phyloP scores from a whole-genome alignment of 2,329 filamentous ascomycete genomes.

The Allantophomopsis lycopodina region DNA sequence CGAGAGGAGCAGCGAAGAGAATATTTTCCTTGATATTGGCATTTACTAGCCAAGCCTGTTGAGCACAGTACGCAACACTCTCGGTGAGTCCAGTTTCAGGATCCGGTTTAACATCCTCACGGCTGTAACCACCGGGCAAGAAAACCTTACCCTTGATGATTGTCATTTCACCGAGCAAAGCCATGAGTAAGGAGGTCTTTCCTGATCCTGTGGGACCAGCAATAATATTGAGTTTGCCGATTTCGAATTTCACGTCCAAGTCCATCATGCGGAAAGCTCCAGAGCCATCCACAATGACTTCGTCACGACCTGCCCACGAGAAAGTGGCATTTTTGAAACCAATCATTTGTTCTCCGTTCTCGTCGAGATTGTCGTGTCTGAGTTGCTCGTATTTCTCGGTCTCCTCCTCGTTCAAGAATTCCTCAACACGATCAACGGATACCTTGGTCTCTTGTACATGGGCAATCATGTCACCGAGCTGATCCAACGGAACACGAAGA shows the following conservation, averaged over 20 bases:
- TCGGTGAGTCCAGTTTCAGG: slow-evolving; percentile 79
- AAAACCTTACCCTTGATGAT: slow-evolving; percentile 67
- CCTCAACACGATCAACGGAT: slow-evolving; percentile 90
- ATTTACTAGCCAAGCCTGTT: slow-evolving; percentile 94
- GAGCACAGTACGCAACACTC: slow-evolving; percentile 89
- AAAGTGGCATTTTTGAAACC: slow-evolving; percentile 78
- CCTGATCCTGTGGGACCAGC: slow-evolving; percentile 87
- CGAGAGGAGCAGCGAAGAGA: slow-evolving; percentile 68
- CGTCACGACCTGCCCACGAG: slow-evolving; percentile 67
- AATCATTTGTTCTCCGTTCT: slow-evolving; percentile 59
- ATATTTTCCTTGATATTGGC: slow-evolving; percentile 95
- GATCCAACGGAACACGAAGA: slow-evolving; percentile 82
- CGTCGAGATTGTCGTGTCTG: slow-evolving; percentile 51
- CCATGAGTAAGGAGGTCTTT: slow-evolving; percentile 94
- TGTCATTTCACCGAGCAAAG: slow-evolving; percentile 91
- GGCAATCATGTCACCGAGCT: slow-evolving; percentile 96
- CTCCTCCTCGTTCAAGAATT: slow-evolving; percentile 85
- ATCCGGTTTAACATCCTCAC: slow-evolving; percentile 72
- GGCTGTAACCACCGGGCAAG: slow-evolving; percentile 64
- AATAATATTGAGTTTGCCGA: slow-evolving; percentile 84
- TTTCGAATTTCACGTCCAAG: slow-evolving; percentile 66
- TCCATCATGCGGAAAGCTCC: slow-evolving; percentile 76
- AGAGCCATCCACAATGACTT: slow-evolving; percentile 40
- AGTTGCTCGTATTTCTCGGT: slow-evolving; percentile 91
- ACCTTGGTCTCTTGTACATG: slow-evolving; percentile 97